Percentiles rank a stretch among this genome's conserved stretches.
These are phyloP conservation scores for Amanita jacksonii DNA, from an alignment of 768 basidiomycete species.

Conservation along the genomic window DNA sequence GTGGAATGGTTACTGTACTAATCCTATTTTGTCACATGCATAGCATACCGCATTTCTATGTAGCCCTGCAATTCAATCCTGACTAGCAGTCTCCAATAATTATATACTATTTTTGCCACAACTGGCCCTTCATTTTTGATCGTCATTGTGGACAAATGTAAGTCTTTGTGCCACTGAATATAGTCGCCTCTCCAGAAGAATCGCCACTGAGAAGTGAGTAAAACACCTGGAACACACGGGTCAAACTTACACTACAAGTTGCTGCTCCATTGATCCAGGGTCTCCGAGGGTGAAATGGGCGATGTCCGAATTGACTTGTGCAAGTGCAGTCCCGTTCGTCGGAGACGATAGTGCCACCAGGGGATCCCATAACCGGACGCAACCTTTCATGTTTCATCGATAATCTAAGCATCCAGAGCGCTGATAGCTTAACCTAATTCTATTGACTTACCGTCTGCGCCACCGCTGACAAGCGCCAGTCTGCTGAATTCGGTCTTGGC, in stretches of 20 bases:
- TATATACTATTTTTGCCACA: too few relatives aligned
- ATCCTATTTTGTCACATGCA: background rate
- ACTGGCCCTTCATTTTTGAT: background rate
- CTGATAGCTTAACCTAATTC: constrained; percentile 1
- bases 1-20: background rate
- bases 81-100: too few relatives aligned
- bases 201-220: constrained; percentile 3
- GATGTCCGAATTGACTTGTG: constrained; percentile 46
- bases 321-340: constrained; percentile 39
- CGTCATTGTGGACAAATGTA: background rate
- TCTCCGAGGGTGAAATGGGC: constrained; percentile 53
- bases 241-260: constrained; percentile 49
- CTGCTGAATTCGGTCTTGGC: constrained; percentile 28
- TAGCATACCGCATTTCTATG: background rate
- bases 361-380: constrained; percentile 61
- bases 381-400: constrained; percentile 33
- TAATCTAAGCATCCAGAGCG: constrained; percentile 4
- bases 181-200: constrained; percentile 5
- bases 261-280: constrained; percentile 36
- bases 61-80: too few relatives aligned
- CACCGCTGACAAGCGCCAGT: constrained; percentile 46
- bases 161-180: constrained; percentile 1
- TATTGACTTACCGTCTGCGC: constrained; percentile 46
- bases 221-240: background rate
- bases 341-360: constrained; percentile 25